Base-by-base conservation (phyloP, 2,329 filamentous ascomycete species). In the Macrophomina phaseolina region DNA sequence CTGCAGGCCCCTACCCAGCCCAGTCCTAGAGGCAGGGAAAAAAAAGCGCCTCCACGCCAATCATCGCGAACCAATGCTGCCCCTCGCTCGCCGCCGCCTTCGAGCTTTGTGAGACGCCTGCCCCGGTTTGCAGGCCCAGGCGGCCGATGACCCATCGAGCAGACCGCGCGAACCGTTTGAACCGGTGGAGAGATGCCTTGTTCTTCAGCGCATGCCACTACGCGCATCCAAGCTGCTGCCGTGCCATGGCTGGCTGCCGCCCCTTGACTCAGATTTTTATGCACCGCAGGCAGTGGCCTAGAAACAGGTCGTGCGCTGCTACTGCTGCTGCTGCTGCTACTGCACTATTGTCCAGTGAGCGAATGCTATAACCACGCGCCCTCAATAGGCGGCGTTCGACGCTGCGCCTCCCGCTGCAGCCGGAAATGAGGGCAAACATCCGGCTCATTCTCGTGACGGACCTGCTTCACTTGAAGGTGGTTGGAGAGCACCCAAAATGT, bases 171-270 rank as follows among this genome's bases (percentile, higher is more conserved):
- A 62, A 62, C 58, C 58, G 58, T 62, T 23, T 62, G 58, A 62
- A 48, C 42, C 58, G 45, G 46, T 40, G 56, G 32, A 40, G 48
- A n/a, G 56, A 28, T 32, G 58, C 45, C 58, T 45, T 62, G 58
- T 62, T 62, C 58, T 62, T 62, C 58, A 62, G 23, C 23, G 23
- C 46, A 48, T 49, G 45, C 45, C 32, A 46, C 30, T 49, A 48
- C 30, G 36, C 42, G 56, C 56, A 61, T 45, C 28, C 56, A 38
- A 18, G 56, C 45, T 23, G 58, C 58, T 62, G 58, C 49, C 58
- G 58, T 62, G 58, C 58, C 30, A 62, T 62, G 58, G 42, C 58
- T 62, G 58, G 58, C 58, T 62, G 58, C 58, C n/a, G 58, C 58
- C 36, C 23, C 58, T 62, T 62, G 58, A 62, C 58, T 62, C 58